Evolutionary conservation across 345 rosid species (phyloP).

Genomic region (Atalantia buxifolia): DNA sequence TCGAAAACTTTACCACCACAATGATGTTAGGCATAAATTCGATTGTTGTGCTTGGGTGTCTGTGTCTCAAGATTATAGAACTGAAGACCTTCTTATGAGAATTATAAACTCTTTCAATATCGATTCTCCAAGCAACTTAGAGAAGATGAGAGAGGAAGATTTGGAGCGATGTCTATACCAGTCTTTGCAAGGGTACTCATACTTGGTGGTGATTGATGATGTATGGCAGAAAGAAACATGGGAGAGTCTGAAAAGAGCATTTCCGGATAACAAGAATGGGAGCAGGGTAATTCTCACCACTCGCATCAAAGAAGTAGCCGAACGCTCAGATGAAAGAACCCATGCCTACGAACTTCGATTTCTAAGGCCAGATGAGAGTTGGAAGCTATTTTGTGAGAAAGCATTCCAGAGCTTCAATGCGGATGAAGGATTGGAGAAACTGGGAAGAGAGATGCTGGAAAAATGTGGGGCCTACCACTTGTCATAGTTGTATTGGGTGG

Average conservation of each 20-base stretch:
- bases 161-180: background rate
- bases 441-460: background rate
- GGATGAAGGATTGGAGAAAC: background rate
- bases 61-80: conserved; percentile 16
- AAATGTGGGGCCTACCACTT: conserved; percentile 7
- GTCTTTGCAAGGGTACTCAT: background rate
- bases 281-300: conserved; percentile 4
- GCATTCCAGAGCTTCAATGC: background rate
- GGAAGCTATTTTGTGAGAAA: conserved; percentile 15
- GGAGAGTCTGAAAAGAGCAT: background rate
- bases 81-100: conserved; percentile 11
- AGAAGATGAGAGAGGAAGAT: background rate
- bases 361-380: conserved; percentile 16
- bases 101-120: background rate
- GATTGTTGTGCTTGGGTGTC: conserved; percentile 13
- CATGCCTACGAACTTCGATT: background rate
- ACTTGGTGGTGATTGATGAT: conserved; percentile 2
- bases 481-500: background rate
- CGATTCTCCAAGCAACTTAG: background rate
- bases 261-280: background rate
- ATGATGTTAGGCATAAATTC: background rate
- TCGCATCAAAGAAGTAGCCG: background rate
- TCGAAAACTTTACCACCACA: conserved; percentile 15
- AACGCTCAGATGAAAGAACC: background rate
- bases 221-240: background rate